Conservation (phyloP, 176 grass and related monocot genomes). For the Chloris gayana region DNA sequence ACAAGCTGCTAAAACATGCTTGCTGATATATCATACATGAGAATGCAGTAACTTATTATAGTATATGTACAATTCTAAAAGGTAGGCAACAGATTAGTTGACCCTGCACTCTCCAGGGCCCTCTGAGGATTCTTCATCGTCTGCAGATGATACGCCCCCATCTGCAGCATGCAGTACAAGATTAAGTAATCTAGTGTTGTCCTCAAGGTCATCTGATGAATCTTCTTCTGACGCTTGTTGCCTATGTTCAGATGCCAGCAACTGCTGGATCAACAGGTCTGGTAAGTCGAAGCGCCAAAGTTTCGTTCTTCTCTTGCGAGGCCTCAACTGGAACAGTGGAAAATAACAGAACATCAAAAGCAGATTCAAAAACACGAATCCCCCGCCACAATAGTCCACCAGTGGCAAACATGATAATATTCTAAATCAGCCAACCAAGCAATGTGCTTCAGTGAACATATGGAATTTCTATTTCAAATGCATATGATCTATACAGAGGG, state of each 20-base stretch:
- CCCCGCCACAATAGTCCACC: background rate
- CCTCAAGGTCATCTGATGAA: slow-evolving; percentile 37
- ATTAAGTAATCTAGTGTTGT: slow-evolving; percentile 51
- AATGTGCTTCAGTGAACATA: slow-evolving; percentile 10
- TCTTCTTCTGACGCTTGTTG: slow-evolving; percentile 33
- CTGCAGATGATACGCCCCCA: slow-evolving; percentile 50
- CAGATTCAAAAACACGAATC: slow-evolving; percentile 15
- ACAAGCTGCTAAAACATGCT: slow-evolving; percentile 17
- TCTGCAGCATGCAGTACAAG: slow-evolving; percentile 53
- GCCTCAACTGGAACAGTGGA: slow-evolving; percentile 38
- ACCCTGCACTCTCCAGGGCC: slow-evolving; percentile 48
- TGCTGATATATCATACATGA: slow-evolving; percentile 25
- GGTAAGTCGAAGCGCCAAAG: slow-evolving; percentile 51
- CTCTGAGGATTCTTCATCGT: slow-evolving; percentile 66
- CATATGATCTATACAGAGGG: background rate
- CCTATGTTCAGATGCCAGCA: slow-evolving; percentile 52
- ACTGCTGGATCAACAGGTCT: slow-evolving; percentile 61
- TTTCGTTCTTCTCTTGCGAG: slow-evolving; percentile 64
- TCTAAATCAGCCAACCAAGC: background rate
- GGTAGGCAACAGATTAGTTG: slow-evolving; percentile 35
- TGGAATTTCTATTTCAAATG: slow-evolving; percentile 4
- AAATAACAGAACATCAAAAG: slow-evolving; percentile 3
- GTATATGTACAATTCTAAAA: slow-evolving; percentile 47
- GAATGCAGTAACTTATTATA: slow-evolving; percentile 19
- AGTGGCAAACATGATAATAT: background rate